Evolutionary conservation across 2,329 filamentous ascomycete species (phyloP), one percentile per base, ranked within the genome.

Genomic region (Geosmithia putterillii): DNA sequence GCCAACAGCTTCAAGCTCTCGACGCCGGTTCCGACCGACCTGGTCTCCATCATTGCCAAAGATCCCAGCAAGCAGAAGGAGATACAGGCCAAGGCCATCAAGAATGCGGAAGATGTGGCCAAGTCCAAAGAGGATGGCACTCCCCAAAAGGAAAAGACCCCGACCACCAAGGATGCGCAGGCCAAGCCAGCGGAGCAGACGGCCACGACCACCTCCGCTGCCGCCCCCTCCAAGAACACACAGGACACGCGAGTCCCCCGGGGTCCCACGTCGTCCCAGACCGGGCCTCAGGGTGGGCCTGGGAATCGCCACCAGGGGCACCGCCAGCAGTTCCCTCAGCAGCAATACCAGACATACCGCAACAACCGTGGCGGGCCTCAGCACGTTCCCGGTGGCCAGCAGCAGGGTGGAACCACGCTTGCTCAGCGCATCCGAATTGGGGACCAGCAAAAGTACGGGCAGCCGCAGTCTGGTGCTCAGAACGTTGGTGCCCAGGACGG

Each of bases 31-130:
- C 92, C 92, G 1, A 81, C 77, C 42, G 92, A 98, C 61, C 66
- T 98, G 32, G 88, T 98, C 22, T 83, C 86, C 2, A 98, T 98
- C 51, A 83, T 98, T 47, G 90, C 92, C 46, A 98, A 96, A 60
- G 92, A 98, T 57, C 88, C 88, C n/a, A 74, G 70, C 39, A 98
- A 95, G 66, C 92, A 96, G 63, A 81, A 88, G 55, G 80, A 89
- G 57, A 96, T 98, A 49, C 83, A 95, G 55, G 83, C 88, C 53
- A 94, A 89, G 61, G 87, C 87, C 1, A 79, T 86, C 47, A 77
- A 79, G 55, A 83, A 90, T 51, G 81, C 79, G 2, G 80, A 86
- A 48, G 76, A 80, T 48, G 62, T 74, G 43, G 64, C 66, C 4
- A 73, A 78, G 52, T 67, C 74, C 44, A 79, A 79, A 56, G 56